Evolutionary conservation across 2,329 filamentous ascomycete species (phyloP), one percentile per base, ranked within the genome.

Genomic region (Calonectria henricotiae): DNA sequence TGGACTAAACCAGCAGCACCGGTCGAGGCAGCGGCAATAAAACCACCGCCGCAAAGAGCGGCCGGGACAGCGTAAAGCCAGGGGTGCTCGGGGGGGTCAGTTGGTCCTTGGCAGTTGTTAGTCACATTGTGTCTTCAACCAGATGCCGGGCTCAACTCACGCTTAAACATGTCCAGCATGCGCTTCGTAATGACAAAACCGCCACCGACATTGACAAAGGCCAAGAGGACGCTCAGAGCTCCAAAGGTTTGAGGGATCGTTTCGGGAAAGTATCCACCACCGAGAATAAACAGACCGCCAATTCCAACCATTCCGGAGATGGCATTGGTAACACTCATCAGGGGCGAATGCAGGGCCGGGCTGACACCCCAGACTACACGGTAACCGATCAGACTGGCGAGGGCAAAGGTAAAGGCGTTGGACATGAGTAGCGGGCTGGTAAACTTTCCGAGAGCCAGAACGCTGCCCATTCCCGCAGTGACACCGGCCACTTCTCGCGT

Each of bases 321-420:
- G 32, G 95, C 95, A 80, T 98, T 97, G 8, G 95, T 97, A 41
- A 97, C 94, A 75, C 93, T 95, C 95, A 98, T 97, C 5, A 98
- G 85, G 1, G 94, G 95, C 2, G 93, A 96, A 81, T 97, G 95
- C 5, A 98, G 86, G 41, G 94, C 94, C 8, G 94, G 94, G 0
- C 87, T 85, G 13, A 97, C 94, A 64, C 94, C 94, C 94, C 94
- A 97, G 27, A 97, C 93, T 6, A 94, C 94, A 60, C 94, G 90
- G 79, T 98, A 97, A 8, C 94, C 95, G 73, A 97, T 94, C 32
- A 98, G 85, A 76, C 94, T 93, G 58, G 95, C 94, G 54, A 98
- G 85, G 17, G 92, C 91, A 81, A 96, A 96, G 0, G 93, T 95
- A 79, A 97, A 96, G 55, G 92, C 90, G 77, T 97, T 97, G 44